Base-by-base conservation (phyloP, 768 basidiomycete species). In the Saitozyma podzolica region DNA sequence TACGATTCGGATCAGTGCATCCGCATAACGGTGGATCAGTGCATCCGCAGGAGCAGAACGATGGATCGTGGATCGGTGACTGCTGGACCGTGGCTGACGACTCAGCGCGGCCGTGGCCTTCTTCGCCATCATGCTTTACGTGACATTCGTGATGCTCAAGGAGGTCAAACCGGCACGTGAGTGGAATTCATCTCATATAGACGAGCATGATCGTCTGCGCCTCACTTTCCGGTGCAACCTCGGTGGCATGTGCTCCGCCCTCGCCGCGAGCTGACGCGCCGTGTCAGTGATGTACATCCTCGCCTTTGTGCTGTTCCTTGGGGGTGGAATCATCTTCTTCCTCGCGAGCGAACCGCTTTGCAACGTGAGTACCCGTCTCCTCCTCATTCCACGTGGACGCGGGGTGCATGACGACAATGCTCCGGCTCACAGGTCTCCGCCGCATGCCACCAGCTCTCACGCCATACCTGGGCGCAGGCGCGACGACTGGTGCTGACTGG, bases 261-360 rank as follows among this genome's bases (percentile, higher is more conserved):
- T 0, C 17, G 19, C 10, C 16, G 47, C 2, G n/a, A 19, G 50
- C 40, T 45, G 39, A 51, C 42, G 6, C 9, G 2, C 2, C 29
- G 29, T 19, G 5, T 14, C 67, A 83, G 81, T 86, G 80, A 90
- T 85, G 76, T 94, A 90, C 81, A 75, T 87, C 61, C 83, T 88
- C 40, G 84, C 90, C 2, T 87, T 86, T n/a, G 72, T 87, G 42
- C 80, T 92, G 16, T 96, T 96, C 75, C 82, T 90, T 45, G 84
- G 91, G 45, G 83, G 85, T 52, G 92, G 95, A 81, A 84, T 92
- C 20, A 89, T 86, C 47, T 92, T 87, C 81, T 91, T 92, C 82
- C 82, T 94, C 48, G 82, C 96, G 14, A 86, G 83, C 43, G 84
- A 87, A 67, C 85, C 88, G 16, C 86, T 96, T 60, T 96, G 94